A percentile compares a stretch with the other conserved stretches of the same genome.
Evolutionary conservation across 2,329 filamentous ascomycete species (phyloP).

Genomic region (Alternaria viburni): DNA sequence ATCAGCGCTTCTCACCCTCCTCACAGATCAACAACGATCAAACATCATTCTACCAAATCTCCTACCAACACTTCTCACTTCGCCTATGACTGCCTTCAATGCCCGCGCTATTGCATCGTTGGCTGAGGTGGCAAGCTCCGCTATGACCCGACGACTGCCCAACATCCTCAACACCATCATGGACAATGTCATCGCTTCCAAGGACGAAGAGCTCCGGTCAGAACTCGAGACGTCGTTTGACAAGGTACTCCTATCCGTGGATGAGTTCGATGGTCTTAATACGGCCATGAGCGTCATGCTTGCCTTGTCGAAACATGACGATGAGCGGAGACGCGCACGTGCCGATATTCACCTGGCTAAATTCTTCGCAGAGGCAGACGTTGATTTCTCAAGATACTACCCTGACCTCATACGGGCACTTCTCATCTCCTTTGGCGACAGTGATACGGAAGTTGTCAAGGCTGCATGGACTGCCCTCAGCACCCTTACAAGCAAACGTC

Average conservation of each 20-base stretch:
- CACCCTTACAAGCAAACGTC: constrained; percentile 78
- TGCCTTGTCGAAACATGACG: constrained; percentile 86
- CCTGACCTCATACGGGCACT: constrained; percentile 91
- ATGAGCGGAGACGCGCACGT: constrained; percentile 80
- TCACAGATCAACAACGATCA: constrained; percentile 90
- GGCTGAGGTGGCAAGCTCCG: constrained; percentile 85
- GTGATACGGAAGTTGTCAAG: constrained; percentile 83
- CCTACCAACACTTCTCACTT: constrained; percentile 87
- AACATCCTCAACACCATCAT: constrained; percentile 92
- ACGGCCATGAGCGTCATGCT: constrained; percentile 94
- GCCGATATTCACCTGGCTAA: constrained; percentile 81
- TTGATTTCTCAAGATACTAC: constrained; percentile 95
- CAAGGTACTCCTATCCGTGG: constrained; percentile 87
- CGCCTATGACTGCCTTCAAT: constrained; percentile 93
- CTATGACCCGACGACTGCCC: constrained; percentile 89
- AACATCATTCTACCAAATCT: constrained; percentile 97
- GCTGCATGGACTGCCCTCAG: constrained; percentile 85
- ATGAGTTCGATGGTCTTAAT: constrained; percentile 95
- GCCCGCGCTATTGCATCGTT: constrained; percentile 91
- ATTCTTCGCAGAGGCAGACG: constrained; percentile 80
- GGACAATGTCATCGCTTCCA: constrained; percentile 83
- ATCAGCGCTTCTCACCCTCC: constrained; percentile 87
- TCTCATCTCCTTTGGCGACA: constrained; percentile 89
- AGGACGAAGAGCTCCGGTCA: constrained; percentile 73
- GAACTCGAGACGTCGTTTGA: constrained; percentile 86